phyloP scores from a whole-genome alignment of 306 rosid genomes.

The Quercus dentata region DNA sequence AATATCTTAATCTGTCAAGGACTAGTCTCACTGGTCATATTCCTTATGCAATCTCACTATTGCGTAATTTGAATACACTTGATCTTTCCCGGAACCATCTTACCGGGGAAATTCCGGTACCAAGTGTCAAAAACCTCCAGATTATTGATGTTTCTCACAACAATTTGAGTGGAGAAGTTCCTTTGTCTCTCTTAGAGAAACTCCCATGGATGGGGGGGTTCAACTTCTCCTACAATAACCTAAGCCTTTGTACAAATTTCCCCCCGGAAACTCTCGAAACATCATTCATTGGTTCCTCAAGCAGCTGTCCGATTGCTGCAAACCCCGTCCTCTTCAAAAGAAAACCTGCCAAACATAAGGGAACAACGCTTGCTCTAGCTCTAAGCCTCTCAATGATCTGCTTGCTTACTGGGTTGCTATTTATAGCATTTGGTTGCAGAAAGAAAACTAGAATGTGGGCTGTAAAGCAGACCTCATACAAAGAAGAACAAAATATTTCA shows the following conservation, averaged over 20 bases:
- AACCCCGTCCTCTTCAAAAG: slow-evolving; percentile 56
- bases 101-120: slow-evolving; percentile 54
- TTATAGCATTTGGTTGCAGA: slow-evolving; percentile 80
- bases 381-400: slow-evolving; percentile 69
- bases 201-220: slow-evolving; percentile 73
- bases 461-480: slow-evolving; percentile 68
- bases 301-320: slow-evolving; percentile 95
- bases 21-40: slow-evolving; percentile 66
- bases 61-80: slow-evolving; percentile 57
- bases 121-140: slow-evolving; percentile 43
- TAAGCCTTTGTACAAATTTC: slow-evolving; percentile 68
- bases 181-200: slow-evolving; percentile 49
- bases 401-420: slow-evolving; percentile 68
- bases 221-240: slow-evolving; percentile 90
- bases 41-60: slow-evolving; percentile 56
- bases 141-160: slow-evolving; percentile 77
- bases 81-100: slow-evolving; percentile 85
- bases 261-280: slow-evolving; percentile 39
- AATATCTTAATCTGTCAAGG: slow-evolving; percentile 79
- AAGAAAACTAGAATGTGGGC: slow-evolving; percentile 75
- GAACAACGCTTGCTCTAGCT: slow-evolving; percentile 71
- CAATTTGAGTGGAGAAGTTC: slow-evolving; percentile 81
- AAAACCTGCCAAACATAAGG: slow-evolving; percentile 38
- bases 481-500: slow-evolving; percentile 79
- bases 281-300: slow-evolving; percentile 64